These are phyloP conservation scores for Aspergillus floridensis DNA, from an alignment of 2,329 filamentous ascomycete genomes.

Conservation along the genomic window DNA sequence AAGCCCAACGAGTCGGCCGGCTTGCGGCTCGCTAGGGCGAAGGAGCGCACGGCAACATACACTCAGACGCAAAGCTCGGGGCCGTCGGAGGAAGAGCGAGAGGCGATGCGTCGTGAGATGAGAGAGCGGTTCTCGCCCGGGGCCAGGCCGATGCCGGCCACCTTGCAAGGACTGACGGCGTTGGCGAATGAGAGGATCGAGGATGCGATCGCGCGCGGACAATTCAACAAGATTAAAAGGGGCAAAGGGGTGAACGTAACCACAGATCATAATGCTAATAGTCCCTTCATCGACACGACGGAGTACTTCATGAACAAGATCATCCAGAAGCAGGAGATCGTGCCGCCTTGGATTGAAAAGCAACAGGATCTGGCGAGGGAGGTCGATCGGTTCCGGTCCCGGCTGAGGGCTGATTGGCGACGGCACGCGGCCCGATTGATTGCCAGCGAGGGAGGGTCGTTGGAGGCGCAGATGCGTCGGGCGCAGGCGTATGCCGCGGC, in stretches of 20 bases:
- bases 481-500: slow-evolving; percentile 74
- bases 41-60: slow-evolving; percentile 59
- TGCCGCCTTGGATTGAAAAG: slow-evolving; percentile 98
- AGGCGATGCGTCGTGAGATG: slow-evolving; percentile 69
- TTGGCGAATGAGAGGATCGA: slow-evolving; percentile 91
- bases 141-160: slow-evolving; percentile 70
- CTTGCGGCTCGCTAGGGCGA: slow-evolving; percentile 55
- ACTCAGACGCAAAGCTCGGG: slow-evolving; percentile 53
- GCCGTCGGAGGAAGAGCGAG: slow-evolving; percentile 69
- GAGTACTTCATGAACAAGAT: slow-evolving; percentile 99
- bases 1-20: slow-evolving; percentile 47
- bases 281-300: slow-evolving; percentile 90
- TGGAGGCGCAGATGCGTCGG: slow-evolving; percentile 68
- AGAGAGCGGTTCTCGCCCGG: slow-evolving; percentile 76
- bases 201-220: slow-evolving; percentile 84
- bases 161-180: slow-evolving; percentile 73
- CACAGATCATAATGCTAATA: slow-evolving; percentile 76
- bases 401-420: slow-evolving; percentile 80
- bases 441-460: slow-evolving; percentile 68
- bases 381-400: slow-evolving; percentile 65
- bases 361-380: slow-evolving; percentile 81
- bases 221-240: slow-evolving; percentile 80
- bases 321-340: slow-evolving; percentile 92
- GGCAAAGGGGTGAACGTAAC: slow-evolving; percentile 69
- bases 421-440: slow-evolving; percentile 78